Evolutionary conservation across 2,329 filamentous ascomycete species (phyloP), one percentile per base, ranked within the genome.

Genomic region (Orbilia brochopaga): DNA sequence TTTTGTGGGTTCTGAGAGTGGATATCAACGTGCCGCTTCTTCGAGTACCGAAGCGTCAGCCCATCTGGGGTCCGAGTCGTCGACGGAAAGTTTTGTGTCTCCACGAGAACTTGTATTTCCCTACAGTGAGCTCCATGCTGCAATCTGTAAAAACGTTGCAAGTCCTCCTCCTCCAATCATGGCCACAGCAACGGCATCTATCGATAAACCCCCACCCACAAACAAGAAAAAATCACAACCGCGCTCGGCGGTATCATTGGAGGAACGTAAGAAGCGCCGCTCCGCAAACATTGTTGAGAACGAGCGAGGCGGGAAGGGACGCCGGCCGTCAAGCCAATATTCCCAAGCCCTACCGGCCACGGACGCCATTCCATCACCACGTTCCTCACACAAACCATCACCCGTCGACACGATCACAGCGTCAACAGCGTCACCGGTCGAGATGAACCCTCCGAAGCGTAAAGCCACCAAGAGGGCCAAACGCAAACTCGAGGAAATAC

Each of bases 221-320:
- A 11, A 13, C 11, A 50, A 56, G 42, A 40, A 40, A 40, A 50
- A 55, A 44, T 51, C 15, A 19, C 23, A n/a, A 27, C 13, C 30
- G 17, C 8, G 21, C 6, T 6, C 48, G 15, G 2, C 24, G 21
- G 1, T n/a, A 3, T 1, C 50, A 8, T 2, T 23, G 19, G 11
- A 2, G n/a, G 50, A 13, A 13, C 8, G 2, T 19, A 55, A 56
- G 13, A 42, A 32, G 17, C n/a, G 52, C 13, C 37, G 51, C 32
- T 24, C 51, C n/a, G 60, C 60, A 56, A 64, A 64, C 37, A 64
- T 64, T 11, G n/a, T 53, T 15, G 60, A 64, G 51, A 21, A 64
- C 40, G 10, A 37, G 40, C 23, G 40, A 10, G 60, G 60, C 1
- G 60, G 60, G 17, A 64, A 64, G 40, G 15, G 17, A 11, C 27